A percentile compares a stretch with the other conserved stretches of the same genome.
Evolutionary conservation across 2,329 filamentous ascomycete species (phyloP).

Genomic region (Aspergillus luchuensis): DNA sequence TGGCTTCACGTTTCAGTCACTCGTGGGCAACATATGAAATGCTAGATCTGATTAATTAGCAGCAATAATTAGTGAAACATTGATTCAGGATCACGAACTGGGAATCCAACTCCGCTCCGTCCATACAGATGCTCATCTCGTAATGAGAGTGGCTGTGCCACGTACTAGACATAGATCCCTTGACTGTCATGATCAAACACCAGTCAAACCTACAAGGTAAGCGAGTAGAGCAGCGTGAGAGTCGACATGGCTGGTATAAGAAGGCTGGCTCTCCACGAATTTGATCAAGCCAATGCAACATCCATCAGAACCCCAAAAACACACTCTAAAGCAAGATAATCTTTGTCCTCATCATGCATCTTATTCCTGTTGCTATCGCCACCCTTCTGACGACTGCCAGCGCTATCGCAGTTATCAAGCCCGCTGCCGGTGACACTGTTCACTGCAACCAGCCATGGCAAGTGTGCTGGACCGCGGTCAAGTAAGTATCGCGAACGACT

Average conservation of each 20-base stretch:
- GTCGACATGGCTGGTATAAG: not conserved
- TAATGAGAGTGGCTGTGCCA: not conserved
- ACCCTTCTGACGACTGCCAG: not conserved
- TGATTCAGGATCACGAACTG: not conserved
- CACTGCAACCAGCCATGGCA: not conserved
- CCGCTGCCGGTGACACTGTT: not conserved
- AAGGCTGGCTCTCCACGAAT: not conserved
- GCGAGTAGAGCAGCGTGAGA: not conserved
- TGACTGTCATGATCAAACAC: not conserved
- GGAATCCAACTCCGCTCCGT: not conserved
- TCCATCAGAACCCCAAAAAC: not conserved
- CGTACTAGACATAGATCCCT: not conserved
- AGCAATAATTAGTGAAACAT: not conserved
- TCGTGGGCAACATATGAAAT: not conserved
- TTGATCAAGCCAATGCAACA: not conserved
- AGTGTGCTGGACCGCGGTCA: not conserved
- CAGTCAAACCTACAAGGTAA: not conserved
- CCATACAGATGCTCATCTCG: not conserved
- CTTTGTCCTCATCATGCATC: not conserved
- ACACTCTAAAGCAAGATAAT: not conserved
- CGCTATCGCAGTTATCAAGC: not conserved
- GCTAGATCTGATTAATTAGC: not conserved
- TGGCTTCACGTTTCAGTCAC: not conserved
- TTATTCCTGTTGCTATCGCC: not conserved
- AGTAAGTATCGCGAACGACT: not conserved